phyloP scores from a whole-genome alignment of 768 basidiomycete species.

The Boletus vinaceobasis region DNA sequence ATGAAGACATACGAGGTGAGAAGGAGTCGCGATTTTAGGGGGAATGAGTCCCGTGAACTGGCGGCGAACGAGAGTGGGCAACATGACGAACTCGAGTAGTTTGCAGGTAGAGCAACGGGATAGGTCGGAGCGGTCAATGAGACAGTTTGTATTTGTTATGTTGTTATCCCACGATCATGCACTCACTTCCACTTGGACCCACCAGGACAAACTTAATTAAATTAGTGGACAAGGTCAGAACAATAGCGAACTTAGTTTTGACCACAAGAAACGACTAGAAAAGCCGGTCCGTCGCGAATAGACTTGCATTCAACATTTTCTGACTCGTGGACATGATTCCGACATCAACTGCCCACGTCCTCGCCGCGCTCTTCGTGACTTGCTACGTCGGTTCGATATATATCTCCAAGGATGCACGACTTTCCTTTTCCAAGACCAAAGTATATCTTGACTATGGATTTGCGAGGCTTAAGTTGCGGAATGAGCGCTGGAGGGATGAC shows the following conservation, averaged over 20 bases:
- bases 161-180: constrained; percentile 17
- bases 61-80: constrained; percentile 79
- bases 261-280: constrained; percentile 12
- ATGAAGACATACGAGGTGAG: constrained; percentile 60
- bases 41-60: constrained; percentile 84
- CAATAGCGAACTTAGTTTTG: constrained; percentile 10
- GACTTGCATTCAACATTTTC: not conserved
- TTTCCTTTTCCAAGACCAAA: constrained; percentile 43
- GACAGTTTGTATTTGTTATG: constrained; percentile 17
- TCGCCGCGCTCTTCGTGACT: constrained; percentile 56
- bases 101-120: constrained; percentile 12
- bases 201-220: not conserved
- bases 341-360: constrained; percentile 42
- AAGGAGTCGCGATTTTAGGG: constrained; percentile 92
- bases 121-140: constrained; percentile 16
- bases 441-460: constrained; percentile 25
- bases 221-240: not conserved
- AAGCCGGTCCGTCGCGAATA: constrained; percentile 8
- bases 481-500: constrained; percentile 73
- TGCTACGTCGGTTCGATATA: constrained; percentile 86
- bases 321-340: constrained; percentile 23
- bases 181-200: constrained; percentile 6
- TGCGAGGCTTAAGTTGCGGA: constrained; percentile 29
- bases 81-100: constrained; percentile 49
- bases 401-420: constrained; percentile 60